A percentile compares a stretch with the other conserved stretches of the same genome.
Evolutionary conservation across 345 rosid genomes (phyloP).

Genomic region (Excoecaria agallocha): DNA sequence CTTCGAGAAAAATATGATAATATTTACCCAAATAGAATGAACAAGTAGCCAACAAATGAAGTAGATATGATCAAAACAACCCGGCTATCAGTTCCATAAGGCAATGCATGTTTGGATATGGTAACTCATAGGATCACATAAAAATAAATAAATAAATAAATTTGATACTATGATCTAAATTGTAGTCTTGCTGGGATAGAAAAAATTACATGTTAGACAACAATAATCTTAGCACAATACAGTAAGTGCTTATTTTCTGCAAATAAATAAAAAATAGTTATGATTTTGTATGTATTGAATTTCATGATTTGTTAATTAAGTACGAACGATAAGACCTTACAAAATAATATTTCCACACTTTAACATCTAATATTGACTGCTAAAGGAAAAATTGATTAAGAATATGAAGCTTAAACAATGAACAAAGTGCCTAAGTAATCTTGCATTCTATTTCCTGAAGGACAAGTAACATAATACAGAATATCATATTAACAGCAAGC

Average conservation of each 20-base stretch:
- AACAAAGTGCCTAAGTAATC: background rate
- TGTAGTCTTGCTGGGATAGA: too few species aligned
- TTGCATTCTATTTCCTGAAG: background rate
- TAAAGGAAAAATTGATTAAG: background rate
- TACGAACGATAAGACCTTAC: background rate
- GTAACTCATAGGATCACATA: background rate
- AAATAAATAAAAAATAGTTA: background rate
- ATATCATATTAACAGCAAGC: background rate
- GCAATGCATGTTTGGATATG: too few species aligned
- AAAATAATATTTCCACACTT: background rate
- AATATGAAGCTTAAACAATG: background rate
- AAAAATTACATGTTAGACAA: too few species aligned
- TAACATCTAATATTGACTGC: background rate
- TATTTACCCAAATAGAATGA: background rate
- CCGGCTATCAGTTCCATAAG: background rate
- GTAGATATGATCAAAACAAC: background rate
- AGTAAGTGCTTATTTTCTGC: background rate
- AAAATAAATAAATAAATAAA: background rate
- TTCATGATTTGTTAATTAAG: background rate
- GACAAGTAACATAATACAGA: background rate
- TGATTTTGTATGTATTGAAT: background rate
- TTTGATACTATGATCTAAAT: background rate
- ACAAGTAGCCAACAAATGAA: background rate
- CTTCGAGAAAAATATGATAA: background rate
- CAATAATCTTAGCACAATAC: too few species aligned